Conservation (phyloP, 1,284 basidiomycete species). For the Rhizopogon parksii region DNA sequence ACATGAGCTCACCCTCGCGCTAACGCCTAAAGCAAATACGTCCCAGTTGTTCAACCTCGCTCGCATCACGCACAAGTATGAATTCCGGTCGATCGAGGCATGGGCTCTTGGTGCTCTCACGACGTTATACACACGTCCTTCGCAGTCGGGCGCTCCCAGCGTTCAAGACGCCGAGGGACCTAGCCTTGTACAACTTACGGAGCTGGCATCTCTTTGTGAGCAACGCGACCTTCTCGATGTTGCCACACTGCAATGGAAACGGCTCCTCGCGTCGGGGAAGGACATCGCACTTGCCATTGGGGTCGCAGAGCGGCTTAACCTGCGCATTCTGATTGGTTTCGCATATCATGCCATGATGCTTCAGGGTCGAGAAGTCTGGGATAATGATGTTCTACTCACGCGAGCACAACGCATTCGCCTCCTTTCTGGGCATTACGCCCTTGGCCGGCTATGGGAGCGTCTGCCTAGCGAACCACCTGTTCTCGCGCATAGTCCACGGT, state of each 20-base stretch:
- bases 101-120: constrained; percentile 43
- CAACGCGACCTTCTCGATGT: constrained; percentile 36
- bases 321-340: constrained; percentile 34
- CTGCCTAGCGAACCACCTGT: constrained; percentile 33
- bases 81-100: constrained; percentile 42
- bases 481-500: constrained; percentile 33
- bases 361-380: constrained; percentile 36
- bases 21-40: constrained; percentile 34
- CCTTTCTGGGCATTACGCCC: constrained; percentile 37
- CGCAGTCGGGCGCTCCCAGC: constrained; percentile 15
- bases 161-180: constrained; percentile 26
- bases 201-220: constrained; percentile 40
- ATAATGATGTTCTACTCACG: constrained; percentile 30
- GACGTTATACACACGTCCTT: constrained; percentile 31
- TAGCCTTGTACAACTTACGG: constrained; percentile 35
- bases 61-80: constrained; percentile 50
- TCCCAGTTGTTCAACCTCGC: constrained; percentile 41
- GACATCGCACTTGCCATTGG: constrained; percentile 37
- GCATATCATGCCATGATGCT: constrained; percentile 40
- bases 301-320: constrained; percentile 37
- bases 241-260: constrained; percentile 33
- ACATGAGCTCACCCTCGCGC: constrained; percentile 39
- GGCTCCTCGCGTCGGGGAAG: constrained; percentile 36
- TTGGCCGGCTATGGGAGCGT: constrained; percentile 35
- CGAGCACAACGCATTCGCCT: constrained; percentile 37